Evolutionary conservation across 2,329 filamentous ascomycete genomes (phyloP).

Genomic region (Keithomyces neogunnii): DNA sequence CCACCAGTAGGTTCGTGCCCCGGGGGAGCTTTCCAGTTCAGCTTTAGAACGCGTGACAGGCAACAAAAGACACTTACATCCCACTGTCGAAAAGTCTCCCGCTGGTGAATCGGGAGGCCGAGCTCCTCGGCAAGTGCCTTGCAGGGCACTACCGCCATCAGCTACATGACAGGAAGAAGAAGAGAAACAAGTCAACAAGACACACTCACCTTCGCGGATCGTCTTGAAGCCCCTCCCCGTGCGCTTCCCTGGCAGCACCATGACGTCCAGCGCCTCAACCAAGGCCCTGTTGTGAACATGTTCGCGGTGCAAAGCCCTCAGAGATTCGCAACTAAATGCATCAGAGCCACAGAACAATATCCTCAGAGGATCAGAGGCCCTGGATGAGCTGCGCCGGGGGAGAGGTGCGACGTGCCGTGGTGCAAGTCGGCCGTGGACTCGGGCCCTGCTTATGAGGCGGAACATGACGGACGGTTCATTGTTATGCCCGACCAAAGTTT

Average conservation of each 20-base stretch:
- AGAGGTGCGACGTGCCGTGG: background rate
- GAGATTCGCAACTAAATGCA: conserved; percentile 72
- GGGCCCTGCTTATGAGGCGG: conserved; percentile 1
- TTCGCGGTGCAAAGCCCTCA: conserved; percentile 60
- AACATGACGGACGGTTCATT: conserved; percentile 11
- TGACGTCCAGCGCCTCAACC: conserved; percentile 74
- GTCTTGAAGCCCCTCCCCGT: conserved; percentile 65
- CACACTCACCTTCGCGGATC: conserved; percentile 50
- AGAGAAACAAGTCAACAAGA: background rate
- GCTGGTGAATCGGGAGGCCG: conserved; percentile 59
- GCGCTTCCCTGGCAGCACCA: conserved; percentile 72
- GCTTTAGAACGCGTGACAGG: background rate
- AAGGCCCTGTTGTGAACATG: conserved; percentile 40
- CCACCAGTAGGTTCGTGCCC: conserved; percentile 69
- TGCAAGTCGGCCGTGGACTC: background rate
- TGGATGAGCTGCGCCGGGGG: background rate
- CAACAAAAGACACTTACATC: conserved; percentile 38
- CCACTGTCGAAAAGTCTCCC: conserved; percentile 80
- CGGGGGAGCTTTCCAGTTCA: conserved; percentile 41
- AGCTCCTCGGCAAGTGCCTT: conserved; percentile 56
- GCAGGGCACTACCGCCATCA: conserved; percentile 55
- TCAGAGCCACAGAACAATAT: conserved; percentile 96
- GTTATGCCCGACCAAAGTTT: background rate
- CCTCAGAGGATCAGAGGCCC: conserved; percentile 52
- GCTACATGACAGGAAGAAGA: background rate